Percentiles rank a stretch among this genome's conserved stretches.
These are phyloP conservation scores for Glaciozyma martinii DNA, from an alignment of 768 basidiomycete genomes.

Conservation along the genomic window DNA sequence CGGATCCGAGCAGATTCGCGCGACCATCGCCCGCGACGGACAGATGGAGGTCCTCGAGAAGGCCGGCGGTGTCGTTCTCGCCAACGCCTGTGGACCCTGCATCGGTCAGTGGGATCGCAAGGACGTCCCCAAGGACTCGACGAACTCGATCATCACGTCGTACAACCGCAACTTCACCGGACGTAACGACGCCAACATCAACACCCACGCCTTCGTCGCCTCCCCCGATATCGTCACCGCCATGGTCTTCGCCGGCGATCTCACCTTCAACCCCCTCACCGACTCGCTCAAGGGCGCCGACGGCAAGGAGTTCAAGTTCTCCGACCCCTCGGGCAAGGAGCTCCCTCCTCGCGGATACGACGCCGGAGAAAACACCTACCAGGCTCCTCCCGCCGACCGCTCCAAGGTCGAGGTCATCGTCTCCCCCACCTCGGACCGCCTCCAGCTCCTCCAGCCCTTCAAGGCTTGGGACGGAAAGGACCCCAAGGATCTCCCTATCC, in stretches of 20 bases:
- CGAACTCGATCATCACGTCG: conserved; percentile 97
- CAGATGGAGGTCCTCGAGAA: conserved; percentile 77
- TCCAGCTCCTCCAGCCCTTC: conserved; percentile 86
- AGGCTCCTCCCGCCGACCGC: conserved; percentile 80
- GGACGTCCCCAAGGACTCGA: conserved; percentile 92
- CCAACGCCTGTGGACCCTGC: conserved; percentile 98
- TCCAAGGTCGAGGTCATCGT: conserved; percentile 77
- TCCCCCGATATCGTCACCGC: conserved; percentile 94
- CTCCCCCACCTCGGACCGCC: conserved; percentile 72
- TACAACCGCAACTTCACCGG: conserved; percentile 99
- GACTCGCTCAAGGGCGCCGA: conserved; percentile 79
- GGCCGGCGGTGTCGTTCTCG: conserved; percentile 85
- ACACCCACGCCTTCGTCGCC: conserved; percentile 92
- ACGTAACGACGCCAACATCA: conserved; percentile 98
- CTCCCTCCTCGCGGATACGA: conserved; percentile 94
- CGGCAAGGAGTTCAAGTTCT: conserved; percentile 96
- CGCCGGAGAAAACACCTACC: conserved; percentile 94
- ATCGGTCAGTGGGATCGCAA: conserved; percentile 98
- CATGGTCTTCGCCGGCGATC: conserved; percentile 84
- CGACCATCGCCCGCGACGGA: conserved; percentile 94
- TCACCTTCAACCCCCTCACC: conserved; percentile 93
- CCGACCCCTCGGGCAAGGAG: conserved; percentile 79
- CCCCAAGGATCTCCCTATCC: conserved; percentile 72
- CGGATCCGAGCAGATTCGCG: conserved; percentile 95
- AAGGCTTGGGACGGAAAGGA: conserved; percentile 87